Base-by-base conservation (phyloP, 192 early-diverging fungal genomes). In the Coemansia sp. region DNA sequence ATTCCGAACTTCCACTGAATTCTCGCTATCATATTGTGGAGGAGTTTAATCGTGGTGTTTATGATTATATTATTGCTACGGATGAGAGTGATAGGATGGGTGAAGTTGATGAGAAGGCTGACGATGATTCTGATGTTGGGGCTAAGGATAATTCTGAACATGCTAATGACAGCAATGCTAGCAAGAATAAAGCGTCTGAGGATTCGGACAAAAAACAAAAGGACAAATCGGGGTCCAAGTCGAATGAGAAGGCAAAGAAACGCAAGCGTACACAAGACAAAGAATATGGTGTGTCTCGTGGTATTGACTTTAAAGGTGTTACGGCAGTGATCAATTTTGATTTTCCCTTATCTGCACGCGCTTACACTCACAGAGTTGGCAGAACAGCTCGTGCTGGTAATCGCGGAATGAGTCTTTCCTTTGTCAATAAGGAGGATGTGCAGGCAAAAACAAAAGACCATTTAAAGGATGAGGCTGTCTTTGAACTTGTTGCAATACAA, bases 321-420 rank as follows among this genome's bases (percentile, higher is more conserved):
- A 85, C 89, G 4, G 87, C 92, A 6, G 97, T 99, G 33, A 90
- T 99, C 82, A 99, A 99, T 80, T 97, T 97, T 87, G 97, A 99
- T 69, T 91, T 99, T 68, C 97, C 97, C 39, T 77, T 64, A 1
- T 90, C 93, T 0, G 87, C 91, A 21, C 86, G 90, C 54, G 84
- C 94, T 6, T 99, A 97, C 70, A 91, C 88, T 60, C 95, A 99
- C 84, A 91, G 97, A 19, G 89, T 96, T 6, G 97, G 97, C 8
- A 87, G 97, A 54, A 99, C 97, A 0, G 97, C 94, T 4, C 90
- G 97, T 14, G 97, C 93, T 23, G 93, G 93, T 4, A 85, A 89
- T 53, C 86, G 87, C 57, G 97, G 97, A 21, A 95, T 92, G 86
- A 89, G 92, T 27, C 82, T 97, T 59, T 91, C 89, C 52, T 94